Conservation (phyloP, 2,329 filamentous ascomycete species). For the Pseudonectria foliicola region DNA sequence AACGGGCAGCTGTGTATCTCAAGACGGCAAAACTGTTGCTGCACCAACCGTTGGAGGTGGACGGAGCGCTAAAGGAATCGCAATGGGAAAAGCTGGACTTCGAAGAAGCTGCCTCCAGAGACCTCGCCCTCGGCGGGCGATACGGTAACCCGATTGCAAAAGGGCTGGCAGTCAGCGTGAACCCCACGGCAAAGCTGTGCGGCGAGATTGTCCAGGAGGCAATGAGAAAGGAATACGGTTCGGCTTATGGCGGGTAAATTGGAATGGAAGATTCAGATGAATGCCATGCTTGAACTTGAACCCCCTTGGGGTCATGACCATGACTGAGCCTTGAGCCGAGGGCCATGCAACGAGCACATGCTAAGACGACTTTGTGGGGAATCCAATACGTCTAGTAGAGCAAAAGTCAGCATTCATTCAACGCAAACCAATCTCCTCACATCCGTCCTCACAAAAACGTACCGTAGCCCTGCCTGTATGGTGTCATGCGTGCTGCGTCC, state of each 20-base stretch:
- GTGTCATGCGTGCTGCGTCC: constrained; percentile 46
- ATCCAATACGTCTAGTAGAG: constrained; percentile 24
- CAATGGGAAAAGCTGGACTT: constrained; percentile 49
- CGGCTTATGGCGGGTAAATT: constrained; percentile 35
- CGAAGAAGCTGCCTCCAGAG: constrained; percentile 54
- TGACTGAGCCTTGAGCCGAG: background rate
- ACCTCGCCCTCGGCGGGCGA: constrained; percentile 57
- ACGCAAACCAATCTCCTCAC: too few species aligned
- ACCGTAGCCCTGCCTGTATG: constrained; percentile 39
- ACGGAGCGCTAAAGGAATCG: constrained; percentile 34
- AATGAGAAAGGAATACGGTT: constrained; percentile 61
- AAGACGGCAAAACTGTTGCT: constrained; percentile 46
- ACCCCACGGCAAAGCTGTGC: constrained; percentile 63
- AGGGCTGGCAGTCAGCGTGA: constrained; percentile 55
- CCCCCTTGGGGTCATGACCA: background rate
- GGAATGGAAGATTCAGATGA: constrained; percentile 5
- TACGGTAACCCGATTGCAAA: constrained; percentile 61
- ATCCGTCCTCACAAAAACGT: constrained; percentile 6
- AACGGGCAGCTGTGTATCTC: constrained; percentile 60
- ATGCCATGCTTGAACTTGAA: constrained; percentile 2
- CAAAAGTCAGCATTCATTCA: constrained; percentile 4
- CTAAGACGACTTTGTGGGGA: constrained; percentile 18
- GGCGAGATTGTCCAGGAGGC: constrained; percentile 63
- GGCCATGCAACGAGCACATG: background rate
- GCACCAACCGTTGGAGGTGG: constrained; percentile 31